Conservation (phyloP, 2,329 filamentous ascomycete species). For the Mycosphaerelloides madeirae region DNA sequence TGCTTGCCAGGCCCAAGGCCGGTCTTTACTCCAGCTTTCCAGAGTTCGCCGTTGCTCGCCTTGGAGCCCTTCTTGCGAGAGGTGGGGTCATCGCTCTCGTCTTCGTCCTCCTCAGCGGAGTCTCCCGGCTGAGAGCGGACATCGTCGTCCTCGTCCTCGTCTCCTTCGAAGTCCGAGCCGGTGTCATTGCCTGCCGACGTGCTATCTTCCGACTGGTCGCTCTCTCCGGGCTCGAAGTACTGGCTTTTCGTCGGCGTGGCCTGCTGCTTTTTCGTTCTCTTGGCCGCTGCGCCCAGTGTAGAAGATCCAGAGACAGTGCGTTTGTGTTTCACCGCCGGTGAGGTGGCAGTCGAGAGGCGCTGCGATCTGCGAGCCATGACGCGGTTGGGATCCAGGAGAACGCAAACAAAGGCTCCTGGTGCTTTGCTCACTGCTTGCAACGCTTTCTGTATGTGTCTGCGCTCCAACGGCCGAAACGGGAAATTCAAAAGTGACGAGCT, state of each 20-base stretch:
- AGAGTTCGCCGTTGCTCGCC: conserved; percentile 42
- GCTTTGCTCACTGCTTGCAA: too few species aligned
- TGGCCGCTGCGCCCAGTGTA: conserved; percentile 6
- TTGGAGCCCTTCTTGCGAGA: conserved; percentile 18
- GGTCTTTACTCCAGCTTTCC: conserved; percentile 52
- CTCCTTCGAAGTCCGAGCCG: conserved; percentile 34
- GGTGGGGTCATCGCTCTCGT: conserved; percentile 31
- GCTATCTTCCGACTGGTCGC: conserved; percentile 28
- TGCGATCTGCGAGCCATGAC: conserved; percentile 27
- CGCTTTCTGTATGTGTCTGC: too few species aligned
- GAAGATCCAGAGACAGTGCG: conserved; percentile 21
- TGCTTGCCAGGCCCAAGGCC: conserved; percentile 56
- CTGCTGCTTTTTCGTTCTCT: conserved; percentile 22
- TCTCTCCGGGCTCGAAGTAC: conserved; percentile 42
- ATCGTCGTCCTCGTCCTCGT: conserved; percentile 31
- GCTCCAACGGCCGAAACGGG: too few species aligned
- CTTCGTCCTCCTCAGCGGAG: conserved; percentile 32
- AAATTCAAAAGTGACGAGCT: too few species aligned
- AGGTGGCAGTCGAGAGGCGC: conserved; percentile 17
- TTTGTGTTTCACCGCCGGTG: conserved; percentile 20
- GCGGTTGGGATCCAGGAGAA: too few species aligned
- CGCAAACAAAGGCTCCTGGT: too few species aligned
- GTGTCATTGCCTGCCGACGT: conserved; percentile 19
- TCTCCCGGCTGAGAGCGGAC: conserved; percentile 37
- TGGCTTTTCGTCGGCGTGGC: conserved; percentile 47